A percentile compares a stretch with the other conserved stretches of the same genome.
Evolutionary conservation across 1,284 basidiomycete species (phyloP).

Genomic region (Pterula multifida): DNA sequence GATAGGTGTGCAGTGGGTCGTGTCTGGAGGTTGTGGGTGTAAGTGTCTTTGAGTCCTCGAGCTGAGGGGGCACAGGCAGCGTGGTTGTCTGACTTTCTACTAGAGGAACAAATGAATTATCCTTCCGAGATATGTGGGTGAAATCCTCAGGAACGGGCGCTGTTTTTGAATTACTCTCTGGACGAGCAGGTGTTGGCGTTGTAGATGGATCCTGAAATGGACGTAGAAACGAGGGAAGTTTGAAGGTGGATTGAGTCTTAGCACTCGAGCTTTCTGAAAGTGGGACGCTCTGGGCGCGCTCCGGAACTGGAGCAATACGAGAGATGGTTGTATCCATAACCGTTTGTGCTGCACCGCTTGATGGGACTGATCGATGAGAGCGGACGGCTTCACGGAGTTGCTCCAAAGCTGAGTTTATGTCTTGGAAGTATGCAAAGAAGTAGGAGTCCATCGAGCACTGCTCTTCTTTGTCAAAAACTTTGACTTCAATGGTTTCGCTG

Average conservation of each 20-base stretch:
- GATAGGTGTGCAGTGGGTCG: slow-evolving; percentile 56
- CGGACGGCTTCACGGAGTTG: slow-evolving; percentile 69
- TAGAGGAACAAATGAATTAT: slow-evolving; percentile 38
- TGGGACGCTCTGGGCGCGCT: slow-evolving; percentile 27
- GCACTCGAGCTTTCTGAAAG: slow-evolving; percentile 16
- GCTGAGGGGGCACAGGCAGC: slow-evolving; percentile 14
- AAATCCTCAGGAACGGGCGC: slow-evolving; percentile 41
- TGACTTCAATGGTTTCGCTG: slow-evolving; percentile 88
- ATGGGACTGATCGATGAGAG: slow-evolving; percentile 34
- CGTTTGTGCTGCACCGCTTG: slow-evolving; percentile 25
- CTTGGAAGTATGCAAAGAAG: slow-evolving; percentile 86
- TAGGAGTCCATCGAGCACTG: slow-evolving; percentile 78
- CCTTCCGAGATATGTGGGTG: slow-evolving; percentile 51
- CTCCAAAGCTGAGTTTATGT: slow-evolving; percentile 63
- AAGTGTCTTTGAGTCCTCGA: neutral
- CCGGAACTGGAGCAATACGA: slow-evolving; percentile 24
- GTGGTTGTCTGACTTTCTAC: slow-evolving; percentile 37
- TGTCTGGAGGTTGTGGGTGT: neutral
- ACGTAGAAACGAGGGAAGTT: slow-evolving; percentile 46
- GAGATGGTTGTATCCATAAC: slow-evolving; percentile 59
- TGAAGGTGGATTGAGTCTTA: slow-evolving; percentile 31
- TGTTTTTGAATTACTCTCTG: neutral
- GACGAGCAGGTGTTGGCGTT: slow-evolving; percentile 12
- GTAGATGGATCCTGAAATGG: slow-evolving; percentile 46
- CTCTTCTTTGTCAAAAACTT: slow-evolving; percentile 77